These are phyloP conservation scores for Claviceps spartinae DNA, from an alignment of 2,329 filamentous ascomycete genomes.

Conservation along the genomic window DNA sequence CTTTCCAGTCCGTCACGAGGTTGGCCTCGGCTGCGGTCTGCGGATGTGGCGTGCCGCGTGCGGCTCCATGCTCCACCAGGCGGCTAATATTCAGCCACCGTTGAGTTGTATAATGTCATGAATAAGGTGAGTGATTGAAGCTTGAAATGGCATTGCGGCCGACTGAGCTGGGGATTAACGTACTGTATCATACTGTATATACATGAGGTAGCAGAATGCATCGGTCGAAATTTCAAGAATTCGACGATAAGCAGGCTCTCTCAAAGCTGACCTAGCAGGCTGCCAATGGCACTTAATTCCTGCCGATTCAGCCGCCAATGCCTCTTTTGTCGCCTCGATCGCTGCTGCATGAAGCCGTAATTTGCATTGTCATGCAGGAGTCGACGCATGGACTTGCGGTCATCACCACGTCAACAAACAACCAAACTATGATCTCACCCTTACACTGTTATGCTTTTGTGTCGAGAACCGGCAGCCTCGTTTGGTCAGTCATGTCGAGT, in stretches of 20 bases:
- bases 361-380: constrained; percentile 1
- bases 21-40: not conserved
- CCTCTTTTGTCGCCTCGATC: not conserved
- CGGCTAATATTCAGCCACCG: not conserved
- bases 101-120: not conserved
- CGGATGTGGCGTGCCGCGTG: not conserved
- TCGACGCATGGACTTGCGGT: no score
- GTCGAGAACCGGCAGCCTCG: no score
- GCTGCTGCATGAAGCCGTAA: not conserved
- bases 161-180: no score
- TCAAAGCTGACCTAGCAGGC: not conserved
- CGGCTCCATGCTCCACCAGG: constrained; percentile 15
- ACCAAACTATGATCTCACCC: no score
- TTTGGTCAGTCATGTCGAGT: no score
- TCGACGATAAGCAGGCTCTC: not conserved
- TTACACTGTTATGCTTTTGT: no score
- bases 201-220: not conserved
- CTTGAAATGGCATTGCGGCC: no score
- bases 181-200: no score
- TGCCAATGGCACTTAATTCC: not conserved
- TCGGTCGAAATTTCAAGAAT: not conserved
- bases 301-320: not conserved
- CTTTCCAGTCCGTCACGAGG: no score
- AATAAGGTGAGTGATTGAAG: not conserved
- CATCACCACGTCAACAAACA: not conserved